phyloP scores from a whole-genome alignment of 75 land plant genomes.

The Sequoia sempervirens region DNA sequence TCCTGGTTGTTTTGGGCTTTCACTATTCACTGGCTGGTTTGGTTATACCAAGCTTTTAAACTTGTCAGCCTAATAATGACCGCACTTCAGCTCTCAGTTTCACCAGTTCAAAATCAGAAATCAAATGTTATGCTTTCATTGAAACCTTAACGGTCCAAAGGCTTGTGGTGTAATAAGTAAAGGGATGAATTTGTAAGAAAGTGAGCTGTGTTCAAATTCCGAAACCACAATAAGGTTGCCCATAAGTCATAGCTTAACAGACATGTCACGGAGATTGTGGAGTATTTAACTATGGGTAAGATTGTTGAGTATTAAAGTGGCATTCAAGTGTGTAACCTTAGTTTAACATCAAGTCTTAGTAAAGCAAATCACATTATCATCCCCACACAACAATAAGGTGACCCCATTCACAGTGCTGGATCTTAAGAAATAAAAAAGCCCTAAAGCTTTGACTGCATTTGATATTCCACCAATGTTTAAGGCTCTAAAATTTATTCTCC shows the following conservation, averaged over 20 bases:
- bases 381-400: neutral
- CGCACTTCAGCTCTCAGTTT: neutral
- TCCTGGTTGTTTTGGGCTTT: neutral
- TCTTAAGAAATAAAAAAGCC: neutral
- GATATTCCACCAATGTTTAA: neutral
- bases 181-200: neutral
- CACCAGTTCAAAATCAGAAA: neutral
- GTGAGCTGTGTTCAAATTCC: neutral
- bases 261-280: neutral
- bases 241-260: neutral
- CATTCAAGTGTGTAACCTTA: neutral
- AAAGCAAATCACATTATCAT: neutral
- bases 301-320: neutral
- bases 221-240: neutral
- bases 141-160: neutral
- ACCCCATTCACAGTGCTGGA: neutral
- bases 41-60: neutral
- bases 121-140: neutral
- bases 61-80: neutral
- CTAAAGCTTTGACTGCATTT: neutral
- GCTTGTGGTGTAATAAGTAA: neutral
- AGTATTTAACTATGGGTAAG: neutral
- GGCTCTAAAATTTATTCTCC: neutral
- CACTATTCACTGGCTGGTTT: neutral
- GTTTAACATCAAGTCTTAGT: neutral